Base-by-base conservation (phyloP, 2,329 filamentous ascomycete genomes). In the Thermomyces lanuginosus region DNA sequence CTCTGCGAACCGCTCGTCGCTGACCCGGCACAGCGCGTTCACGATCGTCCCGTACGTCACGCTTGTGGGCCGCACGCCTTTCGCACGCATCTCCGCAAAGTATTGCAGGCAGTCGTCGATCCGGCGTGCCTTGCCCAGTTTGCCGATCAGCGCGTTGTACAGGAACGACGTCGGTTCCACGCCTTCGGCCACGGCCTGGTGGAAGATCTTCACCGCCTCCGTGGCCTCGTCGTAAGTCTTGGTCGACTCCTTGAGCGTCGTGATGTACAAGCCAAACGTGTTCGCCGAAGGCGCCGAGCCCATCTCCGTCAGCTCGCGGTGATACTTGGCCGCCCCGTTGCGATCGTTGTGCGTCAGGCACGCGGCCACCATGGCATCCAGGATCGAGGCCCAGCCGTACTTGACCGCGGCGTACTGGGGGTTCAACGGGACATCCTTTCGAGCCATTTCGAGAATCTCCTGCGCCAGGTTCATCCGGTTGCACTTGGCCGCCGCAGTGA, bases 41-140 rank as follows among this genome's bases (percentile, higher is more conserved):
- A 98, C 86, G 43, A 98, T 84, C 8, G 89, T 98, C 36, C 89
- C 89, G 44, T 98, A 98, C 1, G 89, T 98, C 31, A 98, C 89
- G 25, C 83, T 93, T 0, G 89, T 98, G 2, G 89, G 89, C 43
- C 86, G 84, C 46, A 98, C 86, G 30, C 82, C 80, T 25, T 91
- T 70, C 31, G 72, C 72, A 42, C 89, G 80, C 89, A 98, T 98
- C 61, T 95, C 89, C 14, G 79, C 78, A 54, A 98, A 98, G 65
- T 93, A 95, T 53, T 89, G 91, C 13, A 98, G 70, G 48, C 86
- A 95, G 60, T 98, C 89, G 41, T 98, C 89, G 37, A 98, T 95
- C 34, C 89, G 83, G 28, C 89, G 79, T 30, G 89, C 89, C 65
- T 95, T 95, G 46, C 89, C 89, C 21, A 98, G 74, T 63, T 98